These are phyloP conservation scores for Globisporangium canariense DNA, from an alignment of 352 stramenopile genomes.

Conservation along the genomic window DNA sequence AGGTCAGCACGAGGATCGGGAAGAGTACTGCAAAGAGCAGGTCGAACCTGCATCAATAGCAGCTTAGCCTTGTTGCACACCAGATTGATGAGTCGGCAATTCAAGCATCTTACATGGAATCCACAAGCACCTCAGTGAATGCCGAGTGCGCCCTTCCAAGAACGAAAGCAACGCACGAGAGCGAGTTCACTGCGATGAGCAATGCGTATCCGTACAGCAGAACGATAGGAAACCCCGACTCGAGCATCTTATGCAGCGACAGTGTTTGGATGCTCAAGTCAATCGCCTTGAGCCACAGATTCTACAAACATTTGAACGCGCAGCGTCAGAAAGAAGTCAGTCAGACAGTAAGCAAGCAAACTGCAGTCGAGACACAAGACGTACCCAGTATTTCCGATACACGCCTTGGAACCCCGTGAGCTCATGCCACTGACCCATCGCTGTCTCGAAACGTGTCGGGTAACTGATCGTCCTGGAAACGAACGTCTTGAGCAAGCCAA, in stretches of 20 bases:
- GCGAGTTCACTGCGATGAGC: slow-evolving; percentile 24
- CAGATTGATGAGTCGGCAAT: background rate
- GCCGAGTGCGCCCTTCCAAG: slow-evolving; percentile 19
- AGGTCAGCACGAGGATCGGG: slow-evolving; percentile 24
- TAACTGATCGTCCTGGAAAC: slow-evolving; percentile 1
- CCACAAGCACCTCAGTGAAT: slow-evolving; percentile 32
- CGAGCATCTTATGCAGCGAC: slow-evolving; percentile 25
- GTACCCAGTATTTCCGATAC: slow-evolving; percentile 37
- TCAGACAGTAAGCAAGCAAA: no score
- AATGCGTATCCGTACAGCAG: slow-evolving; percentile 21
- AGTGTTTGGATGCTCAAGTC: slow-evolving; percentile 30
- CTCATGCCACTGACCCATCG: slow-evolving; percentile 17
- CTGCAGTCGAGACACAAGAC: background rate
- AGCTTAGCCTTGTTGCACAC: background rate
- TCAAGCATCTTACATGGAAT: slow-evolving; percentile 20
- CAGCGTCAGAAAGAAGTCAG: background rate
- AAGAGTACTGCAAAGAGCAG: slow-evolving; percentile 27
- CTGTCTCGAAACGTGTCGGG: slow-evolving; percentile 1
- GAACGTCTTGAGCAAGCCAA: slow-evolving; percentile 1
- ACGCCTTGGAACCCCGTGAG: slow-evolving; percentile 26
- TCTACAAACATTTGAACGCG: slow-evolving; percentile 15
- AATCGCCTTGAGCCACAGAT: slow-evolving; percentile 28
- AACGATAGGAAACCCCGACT: slow-evolving; percentile 23
- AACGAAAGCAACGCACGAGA: slow-evolving; percentile 24
- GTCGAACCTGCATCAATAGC: slow-evolving; percentile 21